Evolutionary conservation across 75 land plant genomes (phyloP).

Genomic region (Cupressus sempervirens): DNA sequence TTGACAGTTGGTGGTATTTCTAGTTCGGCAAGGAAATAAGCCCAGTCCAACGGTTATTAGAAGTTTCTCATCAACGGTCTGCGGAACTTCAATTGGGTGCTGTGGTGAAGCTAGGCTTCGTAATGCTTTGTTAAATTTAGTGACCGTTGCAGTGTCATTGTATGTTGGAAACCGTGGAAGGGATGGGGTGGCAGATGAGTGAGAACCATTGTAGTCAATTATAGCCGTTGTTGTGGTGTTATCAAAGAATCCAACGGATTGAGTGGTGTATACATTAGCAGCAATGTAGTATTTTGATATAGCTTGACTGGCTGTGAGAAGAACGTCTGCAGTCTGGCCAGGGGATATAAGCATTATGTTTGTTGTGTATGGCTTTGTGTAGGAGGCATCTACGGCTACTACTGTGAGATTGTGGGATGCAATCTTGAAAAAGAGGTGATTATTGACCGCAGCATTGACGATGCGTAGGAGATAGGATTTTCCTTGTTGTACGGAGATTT

Average conservation of each 20-base stretch:
- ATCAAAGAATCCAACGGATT: constrained; percentile 33
- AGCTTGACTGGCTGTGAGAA: constrained; percentile 33
- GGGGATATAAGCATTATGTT: constrained; percentile 45
- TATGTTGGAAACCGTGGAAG: constrained; percentile 32
- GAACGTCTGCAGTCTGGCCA: constrained; percentile 56
- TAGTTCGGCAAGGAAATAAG: constrained; percentile 24
- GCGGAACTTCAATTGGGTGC: constrained; percentile 50
- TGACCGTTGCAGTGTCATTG: constrained; percentile 39
- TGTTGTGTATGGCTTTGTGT: constrained; percentile 44
- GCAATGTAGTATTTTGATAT: constrained; percentile 27
- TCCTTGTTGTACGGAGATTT: constrained; percentile 28
- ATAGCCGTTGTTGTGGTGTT: constrained; percentile 37
- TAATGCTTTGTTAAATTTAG: constrained; percentile 20
- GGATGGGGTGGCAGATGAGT: neutral
- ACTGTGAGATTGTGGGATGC: constrained; percentile 33
- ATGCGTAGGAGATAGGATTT: constrained; percentile 42
- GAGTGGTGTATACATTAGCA: constrained; percentile 16
- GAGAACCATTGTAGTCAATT: constrained; percentile 22
- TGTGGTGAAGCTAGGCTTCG: constrained; percentile 40
- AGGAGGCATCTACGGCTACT: constrained; percentile 31
- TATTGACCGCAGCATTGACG: constrained; percentile 41
- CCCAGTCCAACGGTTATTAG: constrained; percentile 62
- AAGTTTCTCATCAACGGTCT: constrained; percentile 37
- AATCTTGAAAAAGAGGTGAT: constrained; percentile 51
- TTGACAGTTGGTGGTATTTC: constrained; percentile 22